Conservation (phyloP, 1,284 basidiomycete genomes). For the Takashimella koratensis region DNA sequence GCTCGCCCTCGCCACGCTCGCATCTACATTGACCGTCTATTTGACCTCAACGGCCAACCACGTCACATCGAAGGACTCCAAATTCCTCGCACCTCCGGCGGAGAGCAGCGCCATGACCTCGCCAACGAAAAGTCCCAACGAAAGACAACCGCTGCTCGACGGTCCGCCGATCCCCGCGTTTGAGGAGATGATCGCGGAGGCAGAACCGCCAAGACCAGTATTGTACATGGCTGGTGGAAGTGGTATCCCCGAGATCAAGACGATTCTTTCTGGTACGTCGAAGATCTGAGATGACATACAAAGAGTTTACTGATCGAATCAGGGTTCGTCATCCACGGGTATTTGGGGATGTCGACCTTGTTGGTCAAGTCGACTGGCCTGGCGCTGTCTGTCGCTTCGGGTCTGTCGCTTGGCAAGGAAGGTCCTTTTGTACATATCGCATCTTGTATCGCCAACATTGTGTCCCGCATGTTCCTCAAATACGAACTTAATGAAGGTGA, state of each 20-base stretch:
- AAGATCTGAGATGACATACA: not conserved
- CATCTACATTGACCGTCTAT: conserved; percentile 76
- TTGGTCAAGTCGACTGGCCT: conserved; percentile 89
- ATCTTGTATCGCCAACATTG: conserved; percentile 89
- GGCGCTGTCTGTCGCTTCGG: conserved; percentile 85
- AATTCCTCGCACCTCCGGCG: conserved; percentile 60
- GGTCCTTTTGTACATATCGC: conserved; percentile 97
- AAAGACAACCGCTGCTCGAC: conserved; percentile 26
- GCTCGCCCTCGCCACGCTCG: conserved; percentile 64
- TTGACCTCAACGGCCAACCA: conserved; percentile 85
- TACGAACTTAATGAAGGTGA: conserved; percentile 89
- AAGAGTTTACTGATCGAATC: not conserved
- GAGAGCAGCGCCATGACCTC: conserved; percentile 2
- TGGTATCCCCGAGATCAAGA: conserved; percentile 96
- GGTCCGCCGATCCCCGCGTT: conserved; percentile 7
- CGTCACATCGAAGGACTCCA: conserved; percentile 79
- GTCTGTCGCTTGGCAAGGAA: conserved; percentile 85
- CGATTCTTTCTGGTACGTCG: conserved; percentile 74
- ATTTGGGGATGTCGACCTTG: conserved; percentile 83
- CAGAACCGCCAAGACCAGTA: conserved; percentile 56
- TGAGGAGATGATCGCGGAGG: conserved; percentile 10
- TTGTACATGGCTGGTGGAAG: conserved; percentile 91
- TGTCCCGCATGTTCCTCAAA: conserved; percentile 79
- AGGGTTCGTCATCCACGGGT: conserved; percentile 91
- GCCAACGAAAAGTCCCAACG: conserved; percentile 15